Base-by-base conservation (phyloP, 176 grass and related monocot genomes). In the Tillandsia leiboldiana region DNA sequence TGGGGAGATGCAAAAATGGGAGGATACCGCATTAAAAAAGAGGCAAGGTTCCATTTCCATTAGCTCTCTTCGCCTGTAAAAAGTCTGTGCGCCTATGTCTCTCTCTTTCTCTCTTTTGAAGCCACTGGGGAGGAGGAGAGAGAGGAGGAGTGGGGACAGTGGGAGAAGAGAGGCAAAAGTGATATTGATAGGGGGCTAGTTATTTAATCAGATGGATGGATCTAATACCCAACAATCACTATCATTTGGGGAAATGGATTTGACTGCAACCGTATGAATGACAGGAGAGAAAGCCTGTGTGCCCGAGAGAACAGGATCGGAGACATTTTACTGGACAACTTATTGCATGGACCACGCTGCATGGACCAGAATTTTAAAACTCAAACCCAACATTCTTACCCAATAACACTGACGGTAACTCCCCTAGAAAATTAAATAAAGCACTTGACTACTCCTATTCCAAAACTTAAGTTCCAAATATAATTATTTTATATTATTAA, bases 231-330 rank as follows among this genome's bases (percentile, higher is more conserved):
- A 64, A 79, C 84, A 81, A 70, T 91, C 87, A 64, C 85, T 63
- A 69, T 86, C 85, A 62, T 49, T 68, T 26, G 67, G 87, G 68
- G 81, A 75, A 66, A 79, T 83, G 71, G 58, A 67, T 77, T 81
- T 73, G 51, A 68, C 54, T 68, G 68, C 65, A 51, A 73, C 80
- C 26, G 47, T 56, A 77, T 82, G 86, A 89, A 84, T 78, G 53
- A 17, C 66, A 22, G 15, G 56, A 59, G 56, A 54, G 52, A n/a
- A 14, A 59, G 14, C 0, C n/a, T 17, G 53, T 12, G 1, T 3
- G 12, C 3, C 12, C 3, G 53, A 57, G 13, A 17, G 0, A 57
- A 15, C 6, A 5, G 13, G n/a, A 17, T 42, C 33, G 33, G 33
- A 7, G 7, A 42, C 33, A 42, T 42, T 42, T 42, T 6, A 6